Evolutionary conservation across 805 yeast genomes (phyloP), one percentile per base, ranked within the genome.

Genomic region (Starmerella davenportii): DNA sequence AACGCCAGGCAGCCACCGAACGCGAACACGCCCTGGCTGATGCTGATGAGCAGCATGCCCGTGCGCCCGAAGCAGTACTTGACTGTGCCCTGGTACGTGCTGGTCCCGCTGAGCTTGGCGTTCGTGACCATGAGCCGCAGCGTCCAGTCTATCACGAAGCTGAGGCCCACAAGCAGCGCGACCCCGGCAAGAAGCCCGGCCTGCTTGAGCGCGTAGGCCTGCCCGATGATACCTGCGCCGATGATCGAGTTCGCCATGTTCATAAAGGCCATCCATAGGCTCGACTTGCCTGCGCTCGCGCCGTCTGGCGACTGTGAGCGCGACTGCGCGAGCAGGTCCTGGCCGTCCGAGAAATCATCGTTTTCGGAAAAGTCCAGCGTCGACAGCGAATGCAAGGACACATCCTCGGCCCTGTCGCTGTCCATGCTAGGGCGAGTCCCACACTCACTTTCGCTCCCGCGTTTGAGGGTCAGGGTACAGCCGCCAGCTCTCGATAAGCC

Each of bases 141-240:
- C 0, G 96, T 85, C 90, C 95, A 85, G 58, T 87, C 95, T 11
- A 84, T 81, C 14, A 82, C 62, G 2, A 74, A 42, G 0, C 93
- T 74, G 39, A 87, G 58, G 0, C 68, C 50, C 0, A 72, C 50
- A 53, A 82, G 64, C 5, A 74, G 65, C 2, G 81, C 18, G 1
- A 76, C 51, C 3, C 93, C 93, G 0, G 87, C 82, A 0, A 75
- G 41, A 3, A 87, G 56, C 0, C 96, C 96, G 16, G 80, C 68
- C 50, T 84, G 80, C 34, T 68, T 64, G 51, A 85, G 72, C 0
- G 95, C 95, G 46, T 75, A 78, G 2, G 96, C 93, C 46, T 84
- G 92, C 1, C 95, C 94, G 24, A 87, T 81, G 38, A 87, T 80
- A 2, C 96, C 96, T 0, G 96, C 95, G 0, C 96, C 96, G 5